phyloP scores from a whole-genome alignment of 1,284 basidiomycete species.

The Sphaerobolus stellatus region DNA sequence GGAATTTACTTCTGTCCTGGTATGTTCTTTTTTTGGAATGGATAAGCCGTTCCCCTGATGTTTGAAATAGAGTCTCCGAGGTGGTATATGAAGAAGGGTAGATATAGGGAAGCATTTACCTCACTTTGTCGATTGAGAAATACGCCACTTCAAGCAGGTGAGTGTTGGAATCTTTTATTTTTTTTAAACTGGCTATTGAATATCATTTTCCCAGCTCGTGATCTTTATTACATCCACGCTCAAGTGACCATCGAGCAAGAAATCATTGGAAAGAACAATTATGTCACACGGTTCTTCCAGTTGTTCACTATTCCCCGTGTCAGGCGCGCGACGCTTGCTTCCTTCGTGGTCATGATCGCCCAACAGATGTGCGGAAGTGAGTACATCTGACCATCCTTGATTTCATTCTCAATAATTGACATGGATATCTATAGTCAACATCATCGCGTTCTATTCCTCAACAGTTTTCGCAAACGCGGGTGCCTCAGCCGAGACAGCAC shows the following conservation, averaged over 20 bases:
- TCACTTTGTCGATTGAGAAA: constrained; percentile 63
- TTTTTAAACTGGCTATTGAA: not conserved
- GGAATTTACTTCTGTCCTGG: constrained; percentile 52
- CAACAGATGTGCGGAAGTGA: constrained; percentile 55
- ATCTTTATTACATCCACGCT: constrained; percentile 58
- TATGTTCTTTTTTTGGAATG: constrained; percentile 18
- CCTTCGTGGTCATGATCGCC: constrained; percentile 66
- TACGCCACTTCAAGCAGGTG: constrained; percentile 57
- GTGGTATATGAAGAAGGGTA: constrained; percentile 69
- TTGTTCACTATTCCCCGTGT: constrained; percentile 68
- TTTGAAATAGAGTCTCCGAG: constrained; percentile 49
- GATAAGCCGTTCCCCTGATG: not conserved
- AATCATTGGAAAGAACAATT: constrained; percentile 48
- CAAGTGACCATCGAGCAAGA: constrained; percentile 55
- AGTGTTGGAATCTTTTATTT: constrained; percentile 21
- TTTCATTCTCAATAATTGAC: not conserved
- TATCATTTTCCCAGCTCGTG: constrained; percentile 36
- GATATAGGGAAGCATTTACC: constrained; percentile 55
- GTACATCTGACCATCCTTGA: not conserved
- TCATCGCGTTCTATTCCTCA: constrained; percentile 69
- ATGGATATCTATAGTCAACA: constrained; percentile 27
- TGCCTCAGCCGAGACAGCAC: constrained; percentile 44
- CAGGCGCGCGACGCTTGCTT: constrained; percentile 67
- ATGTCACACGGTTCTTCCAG: constrained; percentile 51
- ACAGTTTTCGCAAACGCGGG: constrained; percentile 64